Conservation (phyloP, 371 early-diverging fungal genomes). For the Blyttiomyces sp. region DNA sequence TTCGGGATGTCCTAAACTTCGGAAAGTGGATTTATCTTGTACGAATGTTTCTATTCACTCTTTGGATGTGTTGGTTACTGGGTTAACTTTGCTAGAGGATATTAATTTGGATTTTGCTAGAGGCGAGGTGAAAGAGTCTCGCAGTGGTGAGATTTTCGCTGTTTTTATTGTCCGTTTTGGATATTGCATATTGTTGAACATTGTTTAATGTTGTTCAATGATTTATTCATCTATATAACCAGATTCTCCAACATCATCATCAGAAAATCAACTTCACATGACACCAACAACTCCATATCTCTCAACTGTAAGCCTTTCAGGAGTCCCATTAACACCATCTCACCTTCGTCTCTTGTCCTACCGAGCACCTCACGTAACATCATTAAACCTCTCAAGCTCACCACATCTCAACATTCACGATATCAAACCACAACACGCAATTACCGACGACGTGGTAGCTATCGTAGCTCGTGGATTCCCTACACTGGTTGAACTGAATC, state of each 20-base stretch:
- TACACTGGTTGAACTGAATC: not conserved
- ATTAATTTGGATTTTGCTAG: conserved; percentile 8
- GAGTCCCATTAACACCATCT: not conserved
- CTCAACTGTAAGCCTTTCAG: not conserved
- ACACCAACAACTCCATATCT: not conserved
- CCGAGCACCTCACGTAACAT: not conserved
- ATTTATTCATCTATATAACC: not conserved
- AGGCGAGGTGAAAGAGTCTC: conserved; percentile 1
- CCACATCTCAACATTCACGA: too few relatives aligned
- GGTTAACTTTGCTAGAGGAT: conserved; percentile 7
- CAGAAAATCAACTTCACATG: not conserved
- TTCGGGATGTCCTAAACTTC: conserved; percentile 19
- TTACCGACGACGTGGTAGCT: conserved; percentile 8
- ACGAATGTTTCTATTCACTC: conserved; percentile 15
- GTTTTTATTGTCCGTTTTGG: too few relatives aligned
- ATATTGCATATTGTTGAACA: too few relatives aligned
- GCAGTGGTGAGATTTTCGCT: too few relatives aligned
- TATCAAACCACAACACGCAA: too few relatives aligned
- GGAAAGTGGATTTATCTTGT: conserved; percentile 9
- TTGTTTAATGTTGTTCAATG: too few relatives aligned
- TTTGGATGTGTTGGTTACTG: conserved; percentile 6
- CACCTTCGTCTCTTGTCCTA: not conserved
- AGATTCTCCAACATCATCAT: not conserved
- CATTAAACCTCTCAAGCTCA: conserved; percentile 1
- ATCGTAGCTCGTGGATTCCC: not conserved